Evolutionary conservation across 805 yeast species (phyloP).

Genomic region (Sugiyamaella boreocaroliniensis): DNA sequence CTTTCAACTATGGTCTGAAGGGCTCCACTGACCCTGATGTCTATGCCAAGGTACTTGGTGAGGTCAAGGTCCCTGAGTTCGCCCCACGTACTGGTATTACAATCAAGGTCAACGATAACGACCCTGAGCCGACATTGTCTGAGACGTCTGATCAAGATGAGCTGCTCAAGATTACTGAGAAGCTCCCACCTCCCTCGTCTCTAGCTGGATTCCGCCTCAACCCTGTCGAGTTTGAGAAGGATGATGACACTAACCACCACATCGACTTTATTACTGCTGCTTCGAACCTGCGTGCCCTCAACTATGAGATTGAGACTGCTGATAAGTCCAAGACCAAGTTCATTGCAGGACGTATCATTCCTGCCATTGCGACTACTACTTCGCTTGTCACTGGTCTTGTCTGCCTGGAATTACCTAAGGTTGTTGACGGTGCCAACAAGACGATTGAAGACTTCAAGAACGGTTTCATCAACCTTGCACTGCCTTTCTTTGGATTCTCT

Average conservation of each 20-base stretch:
- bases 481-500: conserved; percentile 94
- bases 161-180: conserved; percentile 59
- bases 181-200: conserved; percentile 82
- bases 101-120: conserved; percentile 83
- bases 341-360: conserved; percentile 96
- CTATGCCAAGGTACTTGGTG: conserved; percentile 50
- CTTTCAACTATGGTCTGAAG: conserved; percentile 82
- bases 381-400: conserved; percentile 94
- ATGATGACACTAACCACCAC: conserved; percentile 94
- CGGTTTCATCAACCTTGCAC: conserved; percentile 85
- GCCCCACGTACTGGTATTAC: conserved; percentile 66
- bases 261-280: conserved; percentile 95
- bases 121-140: conserved; percentile 52
- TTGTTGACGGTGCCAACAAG: conserved; percentile 59
- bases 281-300: conserved; percentile 90
- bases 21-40: conserved; percentile 51
- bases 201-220: conserved; percentile 79
- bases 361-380: conserved; percentile 99
- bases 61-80: conserved; percentile 54
- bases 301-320: conserved; percentile 81
- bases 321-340: conserved; percentile 88
- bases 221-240: conserved; percentile 96
- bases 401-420: conserved; percentile 85
- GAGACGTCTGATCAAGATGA: conserved; percentile 51
- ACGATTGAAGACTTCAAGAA: conserved; percentile 84